Base-by-base conservation (phyloP, 2,329 filamentous ascomycete genomes). In the Coleophoma eucalyptorum region DNA sequence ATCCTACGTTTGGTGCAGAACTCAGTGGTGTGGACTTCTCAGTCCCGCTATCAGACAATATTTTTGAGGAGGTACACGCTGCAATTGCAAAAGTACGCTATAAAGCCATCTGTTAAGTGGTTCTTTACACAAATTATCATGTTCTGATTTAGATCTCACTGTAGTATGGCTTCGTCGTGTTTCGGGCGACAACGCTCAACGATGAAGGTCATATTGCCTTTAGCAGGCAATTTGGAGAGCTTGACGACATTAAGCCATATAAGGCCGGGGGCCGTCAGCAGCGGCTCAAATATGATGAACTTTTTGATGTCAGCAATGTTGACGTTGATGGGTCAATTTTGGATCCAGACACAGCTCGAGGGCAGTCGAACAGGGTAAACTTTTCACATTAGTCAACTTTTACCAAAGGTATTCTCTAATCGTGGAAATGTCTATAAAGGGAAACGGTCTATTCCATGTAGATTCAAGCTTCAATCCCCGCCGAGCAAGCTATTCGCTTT, bases 271-370 rank as follows among this genome's bases (percentile, higher is more conserved):
- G 35, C 16, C 15, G 15, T 13, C 16, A 37, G 2, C 2, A 16
- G 35, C 32, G 49, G 57, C 69, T 73, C 51, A 73, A 78, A 18
- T 73, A 78, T 54, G 58, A 64, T 2, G 75, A 82, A 60, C 70
- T 84, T 1, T 83, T 83, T 60, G 80, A 84, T 55, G 78, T 78
- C 0, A 71, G 76, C 47, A 84, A 84, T 61, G 65, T 81, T 12
- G 72, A 79, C 45, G 68, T 69, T 2, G 71, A 79, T 40, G 74
- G 73, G 59, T 3, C 60, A 56, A 1, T 59, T 10, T 43, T 56
- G 21, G 44, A 50, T 33, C 26, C 52, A n/a, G 55, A 58, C 32
- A 48, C 46, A 47, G 49, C 52, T 8, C 46, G 58, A 19, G 50
- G 52, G 4, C 54, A 59, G 19, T 58, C 56, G 41, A 60, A 59